These are phyloP conservation scores for Pseudogymnoascus sp. DNA, from an alignment of 2,329 filamentous ascomycete genomes.

Conservation along the genomic window DNA sequence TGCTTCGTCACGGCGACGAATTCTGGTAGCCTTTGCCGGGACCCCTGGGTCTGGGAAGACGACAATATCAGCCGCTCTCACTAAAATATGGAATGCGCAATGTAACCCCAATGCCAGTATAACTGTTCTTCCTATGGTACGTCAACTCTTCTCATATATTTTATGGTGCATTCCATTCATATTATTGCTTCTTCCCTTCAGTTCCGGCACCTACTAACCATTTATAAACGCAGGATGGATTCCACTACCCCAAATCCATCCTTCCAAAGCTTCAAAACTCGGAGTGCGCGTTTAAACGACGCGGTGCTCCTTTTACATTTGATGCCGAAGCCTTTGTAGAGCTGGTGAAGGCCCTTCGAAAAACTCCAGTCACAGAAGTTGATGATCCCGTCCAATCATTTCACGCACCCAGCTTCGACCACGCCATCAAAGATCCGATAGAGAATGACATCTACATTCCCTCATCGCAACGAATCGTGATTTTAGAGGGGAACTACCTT, in stretches of 20 bases:
- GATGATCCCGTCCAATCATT: neutral
- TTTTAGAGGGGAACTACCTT: slow-evolving; percentile 46
- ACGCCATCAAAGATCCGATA: slow-evolving; percentile 43
- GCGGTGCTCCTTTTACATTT: slow-evolving; percentile 30
- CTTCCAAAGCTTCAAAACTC: slow-evolving; percentile 22
- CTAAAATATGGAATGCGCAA: slow-evolving; percentile 15
- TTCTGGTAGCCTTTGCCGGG: slow-evolving; percentile 28
- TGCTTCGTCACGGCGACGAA: slow-evolving; percentile 16
- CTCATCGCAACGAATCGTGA: slow-evolving; percentile 36
- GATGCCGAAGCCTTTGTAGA: slow-evolving; percentile 23
- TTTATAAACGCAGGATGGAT: slow-evolving; percentile 24
- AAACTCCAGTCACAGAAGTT: slow-evolving; percentile 21
- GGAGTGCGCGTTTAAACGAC: slow-evolving; percentile 21
- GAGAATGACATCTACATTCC: slow-evolving; percentile 38
- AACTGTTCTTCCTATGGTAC: slow-evolving; percentile 25
- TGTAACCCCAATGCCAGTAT: slow-evolving; percentile 15
- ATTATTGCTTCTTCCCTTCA: neutral
- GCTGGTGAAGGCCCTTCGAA: slow-evolving; percentile 18
- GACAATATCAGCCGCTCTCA: slow-evolving; percentile 23
- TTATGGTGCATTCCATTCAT: neutral
- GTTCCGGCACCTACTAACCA: neutral
- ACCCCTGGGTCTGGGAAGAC: slow-evolving; percentile 30
- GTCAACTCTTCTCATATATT: slow-evolving; percentile 1
- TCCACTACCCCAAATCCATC: slow-evolving; percentile 24
- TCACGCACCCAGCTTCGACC: slow-evolving; percentile 41